Evolutionary conservation across 2,329 filamentous ascomycete species (phyloP), one percentile per base, ranked within the genome.

Genomic region (Beauveria varroae): DNA sequence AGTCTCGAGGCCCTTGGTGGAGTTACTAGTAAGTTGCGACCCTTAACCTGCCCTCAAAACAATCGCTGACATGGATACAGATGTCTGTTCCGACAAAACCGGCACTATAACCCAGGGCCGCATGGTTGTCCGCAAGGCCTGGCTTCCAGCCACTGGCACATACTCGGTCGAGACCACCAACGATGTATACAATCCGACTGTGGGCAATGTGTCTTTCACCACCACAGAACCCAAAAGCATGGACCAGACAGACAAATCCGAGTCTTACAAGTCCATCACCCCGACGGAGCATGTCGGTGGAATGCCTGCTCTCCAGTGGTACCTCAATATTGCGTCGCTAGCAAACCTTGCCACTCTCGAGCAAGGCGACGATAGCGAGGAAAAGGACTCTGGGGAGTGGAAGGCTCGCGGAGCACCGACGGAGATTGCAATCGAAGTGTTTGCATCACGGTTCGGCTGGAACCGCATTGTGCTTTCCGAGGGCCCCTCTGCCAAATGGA

Each of bases 281-380:
- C 67, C 82, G 1, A 61, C 79, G 1, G 72, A 79, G 14, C 73
- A 79, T 44, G 80, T 53, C 3, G 4, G 46, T 2, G 16, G 12
- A 14, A 61, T 80, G 54, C 58, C 72, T 3, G 65, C 72, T 2
- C 69, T 87, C 5, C 72, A 79, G 65, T 73, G 78, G 2, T 85
- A 80, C 66, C 76, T 87, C 26, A 79, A 82, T 56, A 79, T 86
- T 28, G 81, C 84, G 3, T 78, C 83, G 0, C 75, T 87, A 62
- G 84, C 83, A 16, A 88, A 88, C 65, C 73, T 88, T 10, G 83
- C 85, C 1, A 79, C 78, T 47, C 78, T 88, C 3, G 80, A 85
- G 64, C 77, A 81, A 63, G 76, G 72, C 2, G 58, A 12, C 26
- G 58, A 41, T 1, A 7, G 7, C 22, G 22, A 61, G 3, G 68